Conservation (phyloP, 2,329 filamentous ascomycete species). For the Metarhizium brunneum region DNA sequence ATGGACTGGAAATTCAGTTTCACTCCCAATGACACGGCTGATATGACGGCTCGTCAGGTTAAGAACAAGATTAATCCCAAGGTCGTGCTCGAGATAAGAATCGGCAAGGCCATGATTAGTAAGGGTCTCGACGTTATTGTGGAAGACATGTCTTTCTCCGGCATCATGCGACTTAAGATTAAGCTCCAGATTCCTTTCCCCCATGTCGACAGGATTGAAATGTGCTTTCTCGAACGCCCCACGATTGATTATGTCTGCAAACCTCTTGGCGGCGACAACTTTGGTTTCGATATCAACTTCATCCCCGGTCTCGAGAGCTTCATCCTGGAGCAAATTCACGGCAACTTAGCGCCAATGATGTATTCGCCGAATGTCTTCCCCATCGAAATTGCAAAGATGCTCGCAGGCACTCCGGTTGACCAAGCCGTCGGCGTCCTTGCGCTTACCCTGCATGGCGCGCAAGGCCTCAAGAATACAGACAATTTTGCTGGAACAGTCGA, state of each 20-base stretch:
- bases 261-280: slow-evolving; percentile 85
- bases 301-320: slow-evolving; percentile 90
- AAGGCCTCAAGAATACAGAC: slow-evolving; percentile 90
- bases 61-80: slow-evolving; percentile 97
- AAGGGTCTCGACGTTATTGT: slow-evolving; percentile 97
- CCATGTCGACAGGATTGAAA: slow-evolving; percentile 87
- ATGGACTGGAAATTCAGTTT: slow-evolving; percentile 99
- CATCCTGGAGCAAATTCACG: slow-evolving; percentile 93
- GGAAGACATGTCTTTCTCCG: slow-evolving; percentile 93
- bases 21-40: slow-evolving; percentile 85
- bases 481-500: slow-evolving; percentile 88
- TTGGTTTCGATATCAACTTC: slow-evolving; percentile 98
- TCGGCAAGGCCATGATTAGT: slow-evolving; percentile 94
- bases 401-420: slow-evolving; percentile 87
- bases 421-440: slow-evolving; percentile 92
- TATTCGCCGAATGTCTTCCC: slow-evolving; percentile 97
- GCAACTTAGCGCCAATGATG: slow-evolving; percentile 93
- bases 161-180: slow-evolving; percentile 92
- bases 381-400: slow-evolving; percentile 96
- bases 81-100: slow-evolving; percentile 84
- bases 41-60: slow-evolving; percentile 82
- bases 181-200: slow-evolving; percentile 96
- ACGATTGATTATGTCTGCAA: slow-evolving; percentile 97
- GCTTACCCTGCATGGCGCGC: slow-evolving; percentile 81
- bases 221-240: slow-evolving; percentile 86